phyloP scores from a whole-genome alignment of 371 early-diverging fungal genomes.

The Rhizomucor miehei region DNA sequence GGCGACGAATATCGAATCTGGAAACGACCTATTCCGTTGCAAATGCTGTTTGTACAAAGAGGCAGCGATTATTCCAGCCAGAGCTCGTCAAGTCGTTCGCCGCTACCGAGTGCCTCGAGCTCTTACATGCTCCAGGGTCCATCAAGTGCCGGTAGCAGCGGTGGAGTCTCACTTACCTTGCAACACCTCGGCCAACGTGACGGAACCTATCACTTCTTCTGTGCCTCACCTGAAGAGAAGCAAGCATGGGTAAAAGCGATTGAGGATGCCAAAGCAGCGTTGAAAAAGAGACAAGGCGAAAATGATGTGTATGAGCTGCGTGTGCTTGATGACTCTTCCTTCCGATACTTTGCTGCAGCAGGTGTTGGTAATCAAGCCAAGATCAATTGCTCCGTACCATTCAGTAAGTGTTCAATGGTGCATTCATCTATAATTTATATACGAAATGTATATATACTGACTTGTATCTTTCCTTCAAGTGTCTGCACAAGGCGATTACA shows the following conservation, averaged over 20 bases:
- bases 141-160: not conserved
- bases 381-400: slow-evolving; percentile 73
- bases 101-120: slow-evolving; percentile 2
- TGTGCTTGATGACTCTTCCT: slow-evolving; percentile 40
- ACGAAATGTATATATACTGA: not conserved
- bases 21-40: slow-evolving; percentile 65
- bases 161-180: slow-evolving; percentile 20
- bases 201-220: slow-evolving; percentile 35
- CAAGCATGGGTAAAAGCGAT: slow-evolving; percentile 83
- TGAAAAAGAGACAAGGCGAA: slow-evolving; percentile 43
- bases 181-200: slow-evolving; percentile 43
- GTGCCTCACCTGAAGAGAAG: slow-evolving; percentile 70
- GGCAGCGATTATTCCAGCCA: slow-evolving; percentile 15
- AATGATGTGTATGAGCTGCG: slow-evolving; percentile 66
- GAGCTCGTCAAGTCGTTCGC: slow-evolving; percentile 3
- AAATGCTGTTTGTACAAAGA: slow-evolving; percentile 49
- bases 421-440: not conserved
- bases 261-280: slow-evolving; percentile 66
- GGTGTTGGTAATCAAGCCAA: slow-evolving; percentile 34
- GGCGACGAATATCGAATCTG: slow-evolving; percentile 65
- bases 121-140: slow-evolving; percentile 4
- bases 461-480: slow-evolving; percentile 3
- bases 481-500: slow-evolving; percentile 33
- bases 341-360: slow-evolving; percentile 26
- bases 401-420: slow-evolving; percentile 34